A percentile compares a stretch with the other conserved stretches of the same genome.
phyloP scores from a whole-genome alignment of 768 basidiomycete genomes.

The Tylopilus sp. region DNA sequence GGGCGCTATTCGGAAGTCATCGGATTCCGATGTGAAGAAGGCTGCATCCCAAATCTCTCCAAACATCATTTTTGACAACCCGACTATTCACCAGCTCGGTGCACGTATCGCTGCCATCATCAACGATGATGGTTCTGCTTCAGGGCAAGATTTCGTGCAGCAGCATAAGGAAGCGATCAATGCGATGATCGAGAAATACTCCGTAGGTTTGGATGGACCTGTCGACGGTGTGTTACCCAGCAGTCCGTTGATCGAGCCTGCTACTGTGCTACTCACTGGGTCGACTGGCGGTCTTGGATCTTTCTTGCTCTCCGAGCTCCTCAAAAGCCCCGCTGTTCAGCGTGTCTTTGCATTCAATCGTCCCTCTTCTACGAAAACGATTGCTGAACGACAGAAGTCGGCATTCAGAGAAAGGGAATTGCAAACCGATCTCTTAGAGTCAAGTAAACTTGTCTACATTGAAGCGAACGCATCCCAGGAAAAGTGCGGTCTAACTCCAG shows the following conservation, averaged over 20 bases:
- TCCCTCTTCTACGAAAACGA: neutral
- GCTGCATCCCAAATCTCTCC: too few species aligned
- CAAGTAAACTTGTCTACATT: conserved; percentile 33
- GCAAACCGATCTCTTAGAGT: conserved; percentile 26
- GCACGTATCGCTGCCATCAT: conserved; percentile 4
- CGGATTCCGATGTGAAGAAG: neutral
- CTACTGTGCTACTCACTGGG: conserved; percentile 37
- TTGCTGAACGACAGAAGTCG: conserved; percentile 27
- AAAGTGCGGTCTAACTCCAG: too few species aligned
- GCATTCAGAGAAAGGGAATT: conserved; percentile 36
- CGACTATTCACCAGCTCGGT: conserved; percentile 27
- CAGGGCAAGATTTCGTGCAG: too few species aligned
- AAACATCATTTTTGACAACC: conserved; percentile 35
- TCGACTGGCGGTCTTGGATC: conserved; percentile 43
- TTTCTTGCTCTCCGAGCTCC: conserved; percentile 30
- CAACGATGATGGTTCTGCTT: neutral
- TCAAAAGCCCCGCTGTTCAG: conserved; percentile 19
- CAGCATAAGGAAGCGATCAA: too few species aligned
- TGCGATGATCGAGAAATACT: conserved; percentile 23
- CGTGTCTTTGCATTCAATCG: conserved; percentile 24
- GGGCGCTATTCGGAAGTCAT: conserved; percentile 21
- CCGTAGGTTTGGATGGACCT: neutral
- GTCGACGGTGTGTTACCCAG: neutral
- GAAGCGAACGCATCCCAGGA: conserved; percentile 39
- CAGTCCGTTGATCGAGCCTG: too few species aligned